phyloP scores from a whole-genome alignment of 306 rosid species.

The Quercus bicolor region DNA sequence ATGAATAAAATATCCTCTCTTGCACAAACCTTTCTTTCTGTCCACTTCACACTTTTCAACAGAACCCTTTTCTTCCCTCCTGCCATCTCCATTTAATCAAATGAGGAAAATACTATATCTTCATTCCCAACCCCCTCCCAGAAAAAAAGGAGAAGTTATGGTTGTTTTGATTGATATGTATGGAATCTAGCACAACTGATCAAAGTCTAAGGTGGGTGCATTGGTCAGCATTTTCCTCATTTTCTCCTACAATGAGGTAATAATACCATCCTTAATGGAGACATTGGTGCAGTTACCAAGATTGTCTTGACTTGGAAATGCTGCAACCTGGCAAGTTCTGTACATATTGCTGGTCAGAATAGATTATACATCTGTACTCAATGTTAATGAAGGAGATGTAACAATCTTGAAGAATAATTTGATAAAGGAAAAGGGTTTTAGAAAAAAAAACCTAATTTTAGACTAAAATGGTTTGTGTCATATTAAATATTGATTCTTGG shows the following conservation, averaged over 20 bases:
- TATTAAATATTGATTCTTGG: not conserved
- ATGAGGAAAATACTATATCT: not conserved
- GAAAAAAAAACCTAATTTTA: not conserved
- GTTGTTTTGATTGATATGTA: not conserved
- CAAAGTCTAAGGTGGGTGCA: not conserved
- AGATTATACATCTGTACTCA: not conserved
- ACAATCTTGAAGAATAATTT: not conserved
- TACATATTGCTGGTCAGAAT: not conserved
- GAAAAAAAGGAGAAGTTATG: not conserved
- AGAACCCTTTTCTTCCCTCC: not conserved
- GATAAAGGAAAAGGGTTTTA: not conserved
- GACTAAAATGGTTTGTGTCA: not conserved
- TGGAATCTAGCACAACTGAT: not conserved
- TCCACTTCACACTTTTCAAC: not conserved
- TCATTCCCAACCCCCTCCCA: not conserved
- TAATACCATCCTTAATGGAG: not conserved
- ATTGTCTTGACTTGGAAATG: not conserved
- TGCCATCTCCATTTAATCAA: not conserved
- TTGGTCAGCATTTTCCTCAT: not conserved
- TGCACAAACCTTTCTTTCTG: not conserved
- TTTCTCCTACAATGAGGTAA: not conserved
- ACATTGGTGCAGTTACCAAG: not conserved
- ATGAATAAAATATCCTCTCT: not conserved
- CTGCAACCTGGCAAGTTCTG: not conserved
- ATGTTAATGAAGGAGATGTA: not conserved